Evolutionary conservation across 176 grass and related monocot genomes (phyloP).

Genomic region (Oropetium thomaeum): DNA sequence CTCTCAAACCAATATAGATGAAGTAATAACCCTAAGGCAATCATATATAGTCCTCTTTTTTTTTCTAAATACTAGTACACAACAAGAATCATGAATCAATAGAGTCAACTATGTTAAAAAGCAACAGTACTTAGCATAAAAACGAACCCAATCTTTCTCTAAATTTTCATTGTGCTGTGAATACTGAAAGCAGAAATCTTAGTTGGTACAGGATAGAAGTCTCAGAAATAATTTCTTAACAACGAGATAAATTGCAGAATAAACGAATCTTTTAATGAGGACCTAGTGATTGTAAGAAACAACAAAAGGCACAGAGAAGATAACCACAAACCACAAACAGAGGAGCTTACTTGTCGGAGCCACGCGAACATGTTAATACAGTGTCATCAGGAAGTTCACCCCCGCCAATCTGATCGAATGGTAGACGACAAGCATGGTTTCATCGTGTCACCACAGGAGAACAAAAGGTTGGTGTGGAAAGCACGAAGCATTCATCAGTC

Average conservation of each 20-base stretch:
- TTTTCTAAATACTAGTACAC: neutral
- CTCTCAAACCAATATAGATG: neutral
- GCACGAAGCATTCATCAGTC: conserved; percentile 27
- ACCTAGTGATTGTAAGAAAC: neutral
- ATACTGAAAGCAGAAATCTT: neutral
- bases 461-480: neutral
- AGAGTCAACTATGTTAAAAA: neutral
- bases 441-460: conserved; percentile 16
- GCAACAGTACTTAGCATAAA: neutral
- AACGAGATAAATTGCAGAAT: neutral
- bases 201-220: neutral
- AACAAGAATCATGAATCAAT: neutral
- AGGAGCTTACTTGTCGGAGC: conserved; percentile 74
- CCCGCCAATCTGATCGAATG: conserved; percentile 70
- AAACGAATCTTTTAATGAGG: neutral
- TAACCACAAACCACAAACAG: conserved; percentile 17
- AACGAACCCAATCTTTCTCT: neutral
- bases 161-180: too few relatives aligned
- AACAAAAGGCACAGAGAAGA: conserved; percentile 2
- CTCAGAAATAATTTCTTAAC: neutral
- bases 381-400: conserved; percentile 90
- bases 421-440: conserved; percentile 23
- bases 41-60: neutral
- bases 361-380: conserved; percentile 81
- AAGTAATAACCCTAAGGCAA: neutral